These are phyloP conservation scores for Aureobasidium zeae DNA, from an alignment of 2,329 filamentous ascomycete species.

Conservation along the genomic window DNA sequence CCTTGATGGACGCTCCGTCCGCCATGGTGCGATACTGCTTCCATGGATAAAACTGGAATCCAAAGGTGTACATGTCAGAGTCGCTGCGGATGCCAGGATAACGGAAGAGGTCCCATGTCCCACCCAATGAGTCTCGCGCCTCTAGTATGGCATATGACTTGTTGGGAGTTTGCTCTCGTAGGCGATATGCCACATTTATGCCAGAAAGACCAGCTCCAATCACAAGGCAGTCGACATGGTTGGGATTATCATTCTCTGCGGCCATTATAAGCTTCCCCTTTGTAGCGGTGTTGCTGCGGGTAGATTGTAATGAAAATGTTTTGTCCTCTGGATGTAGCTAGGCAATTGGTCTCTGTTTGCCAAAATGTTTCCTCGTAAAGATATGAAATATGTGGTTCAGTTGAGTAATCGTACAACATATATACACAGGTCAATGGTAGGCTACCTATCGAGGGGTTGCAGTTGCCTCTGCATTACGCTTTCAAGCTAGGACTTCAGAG, in stretches of 20 bases:
- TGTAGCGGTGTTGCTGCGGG: neutral
- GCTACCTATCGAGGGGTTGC: no score
- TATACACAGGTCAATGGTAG: no score
- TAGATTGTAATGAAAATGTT: no score
- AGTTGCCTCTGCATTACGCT: no score
- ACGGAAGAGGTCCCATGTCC: conserved; percentile 70
- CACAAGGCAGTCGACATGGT: conserved; percentile 44
- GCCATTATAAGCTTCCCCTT: no score
- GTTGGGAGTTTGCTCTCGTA: conserved; percentile 39
- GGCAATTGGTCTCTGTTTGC: no score
- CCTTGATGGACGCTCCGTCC: conserved; percentile 35
- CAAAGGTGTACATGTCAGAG: conserved; percentile 42
- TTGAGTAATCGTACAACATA: no score
- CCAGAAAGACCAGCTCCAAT: conserved; percentile 67
- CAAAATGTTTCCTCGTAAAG: no score
- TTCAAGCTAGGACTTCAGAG: no score
- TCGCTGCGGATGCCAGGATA: conserved; percentile 55
- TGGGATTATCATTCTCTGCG: neutral
- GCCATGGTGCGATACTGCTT: conserved; percentile 39
- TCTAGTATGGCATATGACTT: conserved; percentile 60
- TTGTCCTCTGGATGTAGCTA: no score
- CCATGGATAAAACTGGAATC: conserved; percentile 65
- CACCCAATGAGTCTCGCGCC: conserved; percentile 55
- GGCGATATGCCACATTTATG: conserved; percentile 62
- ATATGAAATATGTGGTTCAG: no score